phyloP scores from a whole-genome alignment of 2,329 filamentous ascomycete genomes.

The Ambrosiella xylebori region DNA sequence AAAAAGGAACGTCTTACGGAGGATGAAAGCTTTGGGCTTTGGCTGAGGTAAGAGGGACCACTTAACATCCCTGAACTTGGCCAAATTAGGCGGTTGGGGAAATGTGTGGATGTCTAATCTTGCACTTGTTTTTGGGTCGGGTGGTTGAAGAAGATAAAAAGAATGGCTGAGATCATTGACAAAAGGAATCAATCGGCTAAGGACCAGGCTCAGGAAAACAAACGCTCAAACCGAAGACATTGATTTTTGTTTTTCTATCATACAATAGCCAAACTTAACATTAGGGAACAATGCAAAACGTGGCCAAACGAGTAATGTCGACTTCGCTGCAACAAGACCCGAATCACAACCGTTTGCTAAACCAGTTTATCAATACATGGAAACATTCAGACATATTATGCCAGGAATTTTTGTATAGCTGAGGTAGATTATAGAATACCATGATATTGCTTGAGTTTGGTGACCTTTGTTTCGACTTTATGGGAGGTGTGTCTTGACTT shows the following conservation, averaged over 20 bases:
- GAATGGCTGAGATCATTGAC: background rate
- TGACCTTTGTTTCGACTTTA: no score
- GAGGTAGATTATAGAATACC: no score
- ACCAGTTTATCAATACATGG: no score
- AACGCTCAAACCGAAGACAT: no score
- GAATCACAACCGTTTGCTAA: background rate
- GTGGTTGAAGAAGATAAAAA: background rate
- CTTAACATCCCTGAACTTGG: conserved; percentile 3
- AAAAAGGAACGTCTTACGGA: background rate
- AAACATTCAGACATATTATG: no score
- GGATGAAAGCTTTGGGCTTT: conserved; percentile 2
- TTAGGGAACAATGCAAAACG: background rate
- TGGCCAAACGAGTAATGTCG: background rate
- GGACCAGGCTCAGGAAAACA: no score
- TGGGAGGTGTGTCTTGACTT: no score
- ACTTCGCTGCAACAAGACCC: background rate
- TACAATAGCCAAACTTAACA: background rate
- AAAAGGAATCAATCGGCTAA: no score
- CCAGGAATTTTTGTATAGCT: no score
- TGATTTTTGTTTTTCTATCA: no score
- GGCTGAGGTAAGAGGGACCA: background rate
- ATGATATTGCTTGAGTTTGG: no score
- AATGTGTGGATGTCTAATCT: background rate
- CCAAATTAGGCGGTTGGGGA: background rate
- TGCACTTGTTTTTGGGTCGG: background rate